Base-by-base conservation (phyloP, 164 flowering plant species). In the Tetrastigma voinierianum region DNA sequence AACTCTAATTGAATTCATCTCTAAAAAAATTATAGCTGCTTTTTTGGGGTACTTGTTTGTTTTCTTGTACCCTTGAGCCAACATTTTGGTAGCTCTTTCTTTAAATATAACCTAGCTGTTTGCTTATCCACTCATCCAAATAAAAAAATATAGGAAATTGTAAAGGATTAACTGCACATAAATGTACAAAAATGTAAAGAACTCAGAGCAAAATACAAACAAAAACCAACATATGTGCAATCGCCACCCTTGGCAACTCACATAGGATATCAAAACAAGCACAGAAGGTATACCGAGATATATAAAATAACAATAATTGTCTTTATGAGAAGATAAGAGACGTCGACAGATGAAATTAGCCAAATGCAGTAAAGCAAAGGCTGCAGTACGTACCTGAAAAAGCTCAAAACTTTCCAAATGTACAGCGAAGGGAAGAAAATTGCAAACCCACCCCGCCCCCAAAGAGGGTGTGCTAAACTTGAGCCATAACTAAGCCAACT, bases 281-380 rank as follows among this genome's bases (percentile, higher is more conserved):
- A 55, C 7, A 47, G 51, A 48, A 46, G 23, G 24, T 56, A 23
- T n/a, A 18, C 40, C n/a, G n/a, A n/a, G 43, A 19, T 48, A 9
- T 16, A 20, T 18, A 43, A 10, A 11, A 17, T n/a, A 64, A 43
- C 14, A 19, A 46, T 12, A 44, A 57, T 32, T 19, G 57, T 52
- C 40, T 65, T 10, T 25, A 57, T 5, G 4, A 3, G 21, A 68
- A 40, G 9, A 43, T 14, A 7, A 43, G 80, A 64, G 52, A 71
- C 70, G 74, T 84, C 81, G 81, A 74, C 83, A 61, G 71, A 82
- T 82, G 46, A 64, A 65, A 48, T 59, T 44, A 71, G 64, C 60
- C 63, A 52, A 6, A 45, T 67, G 69, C n/a, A n/a, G n/a, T n/a
- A n/a, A 69, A 59, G 76, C 66, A 54, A 58, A 0, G 16, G 23